Conservation (phyloP, 148 eudicot species). For the Heliamphora exappendiculata region DNA sequence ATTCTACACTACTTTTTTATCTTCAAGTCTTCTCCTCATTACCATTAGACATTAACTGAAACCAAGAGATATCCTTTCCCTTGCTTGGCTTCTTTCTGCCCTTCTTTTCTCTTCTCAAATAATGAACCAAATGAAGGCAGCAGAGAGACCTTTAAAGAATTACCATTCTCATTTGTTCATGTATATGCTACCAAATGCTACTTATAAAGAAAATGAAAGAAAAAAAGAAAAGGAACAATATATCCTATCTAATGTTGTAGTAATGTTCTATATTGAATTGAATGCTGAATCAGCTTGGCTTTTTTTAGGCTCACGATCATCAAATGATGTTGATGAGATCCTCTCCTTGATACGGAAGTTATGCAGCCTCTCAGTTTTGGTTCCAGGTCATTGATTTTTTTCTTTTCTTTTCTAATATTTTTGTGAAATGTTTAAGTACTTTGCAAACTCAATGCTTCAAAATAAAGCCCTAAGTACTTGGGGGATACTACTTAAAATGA, state of each 20-base stretch:
- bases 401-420: too few relatives aligned
- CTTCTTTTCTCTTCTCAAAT: background rate
- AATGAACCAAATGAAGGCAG: background rate
- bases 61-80: background rate
- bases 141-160: background rate
- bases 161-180: background rate
- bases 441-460: background rate
- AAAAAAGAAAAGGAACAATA: too few relatives aligned
- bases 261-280: conserved; percentile 6
- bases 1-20: background rate
- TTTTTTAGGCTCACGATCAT: conserved; percentile 25
- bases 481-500: too few relatives aligned
- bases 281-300: conserved; percentile 16
- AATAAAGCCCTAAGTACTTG: too few relatives aligned
- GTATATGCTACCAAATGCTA: background rate
- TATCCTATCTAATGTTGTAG: background rate
- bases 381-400: conserved; percentile 43
- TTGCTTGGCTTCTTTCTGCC: background rate
- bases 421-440: background rate
- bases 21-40: background rate
- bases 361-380: conserved; percentile 52
- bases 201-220: too few relatives aligned
- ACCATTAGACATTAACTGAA: background rate
- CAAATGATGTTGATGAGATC: conserved; percentile 32
- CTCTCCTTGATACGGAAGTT: conserved; percentile 37